Evolutionary conservation across 305 asterid species (phyloP), one percentile per base, ranked within the genome.

Genomic region (Solanum chacoense): DNA sequence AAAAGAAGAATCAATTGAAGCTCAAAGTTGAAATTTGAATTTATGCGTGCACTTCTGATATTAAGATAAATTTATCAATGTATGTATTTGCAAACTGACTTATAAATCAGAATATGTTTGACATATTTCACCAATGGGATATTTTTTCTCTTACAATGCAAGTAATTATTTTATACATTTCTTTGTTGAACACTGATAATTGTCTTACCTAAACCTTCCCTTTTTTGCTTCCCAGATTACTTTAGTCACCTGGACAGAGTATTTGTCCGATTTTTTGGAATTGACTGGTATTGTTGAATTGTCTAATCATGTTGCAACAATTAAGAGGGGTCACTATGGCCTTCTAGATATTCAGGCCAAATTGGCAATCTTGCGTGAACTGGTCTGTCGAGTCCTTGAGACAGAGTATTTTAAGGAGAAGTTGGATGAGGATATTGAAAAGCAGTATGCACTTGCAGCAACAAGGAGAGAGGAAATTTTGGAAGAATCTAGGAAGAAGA

Each of bases 381-480:
- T 97, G 90, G 94, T 96, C 88, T 90, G 94, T 91, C 95, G 92
- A 89, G 97, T 90, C 86, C 90, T 97, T 83, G 98, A 94, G 91
- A 94, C 98, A 67, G 96, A 92, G 32, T 85, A 91, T 86, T 88
- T 95, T 55, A 94, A 95, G 94, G 94, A 93, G 84, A 95, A 91
- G 91, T 89, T 97, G 95, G 99, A 95, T 89, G 98, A 94, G 93
- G 93, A 92, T 90, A 90, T 95, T 89, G 99, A 97, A 93, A 96
- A 96, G 90, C 90, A 94, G 84, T 94, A 94, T 91, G 99, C 99
- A 85, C 94, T 97, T 90, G 91, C 98, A 89, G 98, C 99, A 40
- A 90, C 95, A 91, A 92, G 94, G 92, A 95, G 99, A 87, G 99
- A 94, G 91, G 98, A 96, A 92, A 98, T 97, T 89, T 88, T 97